Evolutionary conservation across 2,329 filamentous ascomycete genomes (phyloP).

Genomic region (Anisogramma anomala): DNA sequence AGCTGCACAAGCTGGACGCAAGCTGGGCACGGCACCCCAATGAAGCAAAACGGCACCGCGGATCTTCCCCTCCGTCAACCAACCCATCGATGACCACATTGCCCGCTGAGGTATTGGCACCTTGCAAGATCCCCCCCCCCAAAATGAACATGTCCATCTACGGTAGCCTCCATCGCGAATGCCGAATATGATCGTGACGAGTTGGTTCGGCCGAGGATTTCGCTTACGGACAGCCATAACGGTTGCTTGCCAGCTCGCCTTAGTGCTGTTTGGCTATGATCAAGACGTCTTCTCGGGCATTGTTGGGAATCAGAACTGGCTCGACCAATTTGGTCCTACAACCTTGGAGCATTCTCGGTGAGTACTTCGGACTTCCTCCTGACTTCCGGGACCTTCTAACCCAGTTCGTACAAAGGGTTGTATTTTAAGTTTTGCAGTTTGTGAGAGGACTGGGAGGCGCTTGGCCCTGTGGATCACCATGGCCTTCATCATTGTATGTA

Average conservation of each 20-base stretch:
- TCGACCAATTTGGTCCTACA: slow-evolving; percentile 26
- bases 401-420: slow-evolving; percentile 16
- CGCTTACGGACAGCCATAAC: slow-evolving; percentile 15
- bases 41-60: too few relatives aligned
- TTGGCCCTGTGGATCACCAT: slow-evolving; percentile 19
- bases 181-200: slow-evolving; percentile 6
- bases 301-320: slow-evolving; percentile 32
- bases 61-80: too few relatives aligned
- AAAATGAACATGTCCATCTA: too few relatives aligned
- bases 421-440: slow-evolving; percentile 17
- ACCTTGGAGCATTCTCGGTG: slow-evolving; percentile 26
- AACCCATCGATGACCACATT: too few relatives aligned
- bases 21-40: too few relatives aligned
- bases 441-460: slow-evolving; percentile 17
- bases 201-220: slow-evolving; percentile 14
- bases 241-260: slow-evolving; percentile 25
- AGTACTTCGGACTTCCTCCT: too few relatives aligned
- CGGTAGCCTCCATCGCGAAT: not conserved
- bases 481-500: slow-evolving; percentile 18
- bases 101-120: too few relatives aligned
- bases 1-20: too few relatives aligned
- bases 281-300: slow-evolving; percentile 38
- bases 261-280: slow-evolving; percentile 32
- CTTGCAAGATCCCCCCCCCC: too few relatives aligned
- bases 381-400: too few relatives aligned